Base-by-base conservation (phyloP, 2,329 filamentous ascomycete genomes). In the Cryphonectria naterciae region DNA sequence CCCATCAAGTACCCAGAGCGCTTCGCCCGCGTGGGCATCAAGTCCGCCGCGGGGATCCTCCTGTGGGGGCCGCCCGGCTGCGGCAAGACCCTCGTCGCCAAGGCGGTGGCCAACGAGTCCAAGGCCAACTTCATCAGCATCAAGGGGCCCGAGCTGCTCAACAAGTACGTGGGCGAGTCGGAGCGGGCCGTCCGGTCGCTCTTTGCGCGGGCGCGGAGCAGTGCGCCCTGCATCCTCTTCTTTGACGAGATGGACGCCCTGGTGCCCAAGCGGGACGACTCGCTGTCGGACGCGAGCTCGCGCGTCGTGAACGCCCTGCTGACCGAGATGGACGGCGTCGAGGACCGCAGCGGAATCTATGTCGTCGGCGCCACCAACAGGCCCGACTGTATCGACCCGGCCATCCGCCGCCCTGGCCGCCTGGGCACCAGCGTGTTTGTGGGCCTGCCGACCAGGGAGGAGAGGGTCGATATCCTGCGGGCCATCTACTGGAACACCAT, bases 81-180 rank as follows among this genome's bases (percentile, higher is more conserved):
- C 80, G 96, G 96, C 76, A 99, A 99, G 81, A 99, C 96, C 0
- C 87, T 99, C 1, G 89, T 99, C 1, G 96, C 96, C 25, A 98
- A 98, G 82, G 96, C 96, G 4, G 94, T 98, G 5, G 96, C 96
- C 69, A 97, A 97, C 80, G 94, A 97, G 79, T 95, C 93, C 10
- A 94, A 95, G 79, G 96, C 96, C 64, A 98, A 97, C 81, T 99
- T 99, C 84, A 99, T 99, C 81, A 94, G 94, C 67, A 94, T 99
- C 81, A 98, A 98, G 81, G 96, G 96, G 0, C 96, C 96, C 0
- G 96, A 99, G 79, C 85, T 99, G 13, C 87, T 99, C 62, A 98
- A 98, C 85, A 99, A 98, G 81, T 99, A 95, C 79, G 95, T 99
- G 13, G 96, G 96, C 75, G 96, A 99, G 81, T 97, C 93, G 8